Base-by-base conservation (phyloP, 2,329 filamentous ascomycete genomes). In the Colletotrichum graminicola region DNA sequence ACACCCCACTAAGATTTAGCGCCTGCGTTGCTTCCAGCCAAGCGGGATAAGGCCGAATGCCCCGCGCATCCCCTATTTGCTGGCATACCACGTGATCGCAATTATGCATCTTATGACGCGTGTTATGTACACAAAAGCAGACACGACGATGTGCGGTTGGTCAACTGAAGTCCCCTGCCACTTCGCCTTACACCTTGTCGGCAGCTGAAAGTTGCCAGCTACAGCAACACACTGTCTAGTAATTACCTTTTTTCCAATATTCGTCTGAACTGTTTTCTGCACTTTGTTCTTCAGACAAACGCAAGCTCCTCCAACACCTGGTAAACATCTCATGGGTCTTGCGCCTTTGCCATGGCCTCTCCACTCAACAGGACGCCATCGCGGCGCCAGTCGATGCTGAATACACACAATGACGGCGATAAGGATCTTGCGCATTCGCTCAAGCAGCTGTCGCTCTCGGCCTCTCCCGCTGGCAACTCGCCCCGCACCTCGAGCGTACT, bases 361-460 rank as follows among this genome's bases (percentile, higher is more conserved):
- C 68, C 64, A 60, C 59, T 55, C 68, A 52, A 68, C 45, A 64
- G 68, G 52, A 39, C 52, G 70, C 76, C 80, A 52, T 74, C 78
- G 65, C 78, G 79, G 74, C 81, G 79, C 69, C 78, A 78, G 73
- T 80, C 80, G 60, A 74, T 75, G 26, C 54, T 69, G 73, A 78
- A 77, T 72, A 78, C 73, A 67, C 75, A 70, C 69, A 75, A 75
- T 54, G 78, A 80, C 66, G 76, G 77, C 54, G 78, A 79, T 57
- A 71, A 68, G 59, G 81, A 80, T 62, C 76, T 85, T 72, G 77
- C 82, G 45, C 80, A 80, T 65, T 84, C 84, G 34, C 79, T 87
- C 63, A 80, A 81, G 71, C 82, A 84, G 66, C 83, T 87, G 23
- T 83, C 84, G 23, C 77, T 87, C 59, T 79, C 81, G 32, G 79